Evolutionary conservation across 177 flowering plant species (phyloP).

Genomic region (Vitis hybrid): DNA sequence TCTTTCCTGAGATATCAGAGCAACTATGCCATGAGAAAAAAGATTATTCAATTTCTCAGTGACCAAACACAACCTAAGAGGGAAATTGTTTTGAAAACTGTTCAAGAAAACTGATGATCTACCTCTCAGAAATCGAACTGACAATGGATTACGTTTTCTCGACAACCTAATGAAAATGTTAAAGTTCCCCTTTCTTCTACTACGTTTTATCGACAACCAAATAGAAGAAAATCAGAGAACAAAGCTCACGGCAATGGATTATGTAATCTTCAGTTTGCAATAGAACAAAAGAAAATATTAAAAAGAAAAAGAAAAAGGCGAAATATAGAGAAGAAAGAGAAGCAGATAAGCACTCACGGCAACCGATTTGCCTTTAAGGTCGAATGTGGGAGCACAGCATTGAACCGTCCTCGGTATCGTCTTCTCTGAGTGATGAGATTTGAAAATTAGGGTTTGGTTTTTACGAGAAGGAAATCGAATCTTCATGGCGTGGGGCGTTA

Average conservation of each 20-base stretch:
- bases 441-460: background rate
- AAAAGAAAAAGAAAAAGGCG: background rate
- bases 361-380: conserved; percentile 39
- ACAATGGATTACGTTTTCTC: no score
- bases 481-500: conserved; percentile 1
- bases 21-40: no score
- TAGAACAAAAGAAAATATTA: no score
- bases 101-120: no score
- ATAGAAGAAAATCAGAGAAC: background rate
- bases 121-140: no score
- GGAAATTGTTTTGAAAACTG: no score
- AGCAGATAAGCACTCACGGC: conserved; percentile 25
- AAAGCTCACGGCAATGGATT: no score
- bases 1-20: no score
- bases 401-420: background rate
- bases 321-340: background rate
- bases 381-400: conserved; percentile 13
- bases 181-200: background rate
- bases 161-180: no score
- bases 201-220: background rate
- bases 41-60: background rate
- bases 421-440: background rate
- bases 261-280: no score
- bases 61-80: background rate
- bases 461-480: background rate